Evolutionary conservation across 1,284 basidiomycete species (phyloP).

Genomic region (Schizophyllum commune): DNA sequence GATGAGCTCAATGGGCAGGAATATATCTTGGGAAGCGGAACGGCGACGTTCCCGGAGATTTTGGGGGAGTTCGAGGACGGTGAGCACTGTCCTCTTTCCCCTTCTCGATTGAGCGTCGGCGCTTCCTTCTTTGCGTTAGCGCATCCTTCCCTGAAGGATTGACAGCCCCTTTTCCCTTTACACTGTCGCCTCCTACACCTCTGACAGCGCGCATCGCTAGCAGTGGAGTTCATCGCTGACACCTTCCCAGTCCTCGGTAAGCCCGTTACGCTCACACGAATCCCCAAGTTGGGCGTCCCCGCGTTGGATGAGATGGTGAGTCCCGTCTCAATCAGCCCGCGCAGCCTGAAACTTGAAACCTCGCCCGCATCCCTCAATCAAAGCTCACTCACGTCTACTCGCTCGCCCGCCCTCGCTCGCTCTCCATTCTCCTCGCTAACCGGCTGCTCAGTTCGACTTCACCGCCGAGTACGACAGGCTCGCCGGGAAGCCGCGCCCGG

Average conservation of each 20-base stretch:
- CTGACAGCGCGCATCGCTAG: neutral
- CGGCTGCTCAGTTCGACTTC: neutral
- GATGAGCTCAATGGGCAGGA: neutral
- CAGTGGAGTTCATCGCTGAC: neutral
- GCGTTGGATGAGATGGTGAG: slow-evolving; percentile 23
- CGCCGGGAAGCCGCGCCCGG: neutral
- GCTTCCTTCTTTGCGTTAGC: neutral
- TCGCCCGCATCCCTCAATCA: too few species aligned
- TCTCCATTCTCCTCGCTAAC: too few species aligned
- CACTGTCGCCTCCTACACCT: neutral
- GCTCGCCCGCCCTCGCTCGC: too few species aligned
- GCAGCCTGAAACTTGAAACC: neutral
- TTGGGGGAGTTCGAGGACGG: neutral
- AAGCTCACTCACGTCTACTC: neutral
- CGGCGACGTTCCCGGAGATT: neutral
- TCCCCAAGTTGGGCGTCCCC: slow-evolving; percentile 11
- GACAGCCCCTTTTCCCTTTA: too few species aligned
- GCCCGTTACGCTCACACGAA: slow-evolving; percentile 16
- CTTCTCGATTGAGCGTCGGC: too few species aligned
- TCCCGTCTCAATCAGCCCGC: neutral
- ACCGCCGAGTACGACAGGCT: neutral
- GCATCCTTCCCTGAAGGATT: too few species aligned
- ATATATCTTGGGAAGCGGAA: neutral
- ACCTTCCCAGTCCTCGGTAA: slow-evolving; percentile 17
- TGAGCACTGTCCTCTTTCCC: neutral